Conservation (phyloP, 495 filamentous ascomycete genomes). For the Penicillium diatomitis region DNA sequence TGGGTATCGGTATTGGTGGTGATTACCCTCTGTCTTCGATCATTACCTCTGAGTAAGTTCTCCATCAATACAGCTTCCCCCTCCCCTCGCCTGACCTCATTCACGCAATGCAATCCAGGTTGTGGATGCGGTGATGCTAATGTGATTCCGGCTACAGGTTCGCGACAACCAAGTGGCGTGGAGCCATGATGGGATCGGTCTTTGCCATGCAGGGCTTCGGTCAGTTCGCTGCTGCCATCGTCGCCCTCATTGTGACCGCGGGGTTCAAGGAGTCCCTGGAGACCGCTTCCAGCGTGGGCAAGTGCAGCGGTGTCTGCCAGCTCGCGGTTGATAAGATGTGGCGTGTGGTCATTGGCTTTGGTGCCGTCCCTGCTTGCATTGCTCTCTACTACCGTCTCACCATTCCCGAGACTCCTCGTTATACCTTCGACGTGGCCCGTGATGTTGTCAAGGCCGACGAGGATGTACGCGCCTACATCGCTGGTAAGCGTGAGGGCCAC, state of each 20-base stretch:
- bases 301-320: constrained; percentile 56
- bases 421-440: constrained; percentile 72
- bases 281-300: constrained; percentile 32
- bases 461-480: constrained; percentile 57
- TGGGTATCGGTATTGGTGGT: constrained; percentile 78
- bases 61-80: too few relatives aligned
- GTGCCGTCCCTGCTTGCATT: constrained; percentile 65
- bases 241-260: constrained; percentile 60
- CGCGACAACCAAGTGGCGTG: constrained; percentile 75
- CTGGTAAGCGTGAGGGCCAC: constrained; percentile 45
- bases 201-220: constrained; percentile 81
- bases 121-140: not conserved
- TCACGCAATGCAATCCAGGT: too few relatives aligned
- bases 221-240: constrained; percentile 60
- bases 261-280: constrained; percentile 65
- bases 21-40: constrained; percentile 85
- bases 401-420: constrained; percentile 75
- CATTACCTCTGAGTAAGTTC: constrained; percentile 72
- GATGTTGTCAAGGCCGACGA: constrained; percentile 61
- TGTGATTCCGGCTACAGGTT: constrained; percentile 37
- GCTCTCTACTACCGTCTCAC: constrained; percentile 82
- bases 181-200: constrained; percentile 80
- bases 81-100: too few relatives aligned
- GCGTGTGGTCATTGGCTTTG: constrained; percentile 69
- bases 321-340: constrained; percentile 81